A percentile compares a stretch with the other conserved stretches of the same genome.
phyloP scores from a whole-genome alignment of 305 asterid genomes.

The Rubia occidens region DNA sequence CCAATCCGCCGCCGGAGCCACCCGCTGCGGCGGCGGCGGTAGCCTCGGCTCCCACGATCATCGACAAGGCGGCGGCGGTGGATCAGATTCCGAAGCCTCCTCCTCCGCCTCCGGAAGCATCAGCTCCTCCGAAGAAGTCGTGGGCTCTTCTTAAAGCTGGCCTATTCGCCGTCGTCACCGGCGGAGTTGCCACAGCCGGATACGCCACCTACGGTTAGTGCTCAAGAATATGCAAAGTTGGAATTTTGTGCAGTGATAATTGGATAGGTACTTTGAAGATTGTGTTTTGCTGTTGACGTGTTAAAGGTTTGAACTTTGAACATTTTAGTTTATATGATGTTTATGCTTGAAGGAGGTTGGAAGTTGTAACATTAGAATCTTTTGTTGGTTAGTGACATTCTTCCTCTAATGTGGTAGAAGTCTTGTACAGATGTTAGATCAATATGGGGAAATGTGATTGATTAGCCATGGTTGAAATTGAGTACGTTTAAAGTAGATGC shows the following conservation, averaged over 20 bases:
- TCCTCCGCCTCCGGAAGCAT: slow-evolving; percentile 33
- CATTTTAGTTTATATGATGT: not conserved
- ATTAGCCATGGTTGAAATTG: not conserved
- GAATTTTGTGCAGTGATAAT: not conserved
- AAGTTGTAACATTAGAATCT: not conserved
- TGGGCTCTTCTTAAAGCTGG: slow-evolving; percentile 59
- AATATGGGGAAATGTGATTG: not conserved
- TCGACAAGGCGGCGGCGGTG: slow-evolving; percentile 22
- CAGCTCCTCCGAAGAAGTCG: slow-evolving; percentile 37
- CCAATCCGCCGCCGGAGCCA: slow-evolving; percentile 30
- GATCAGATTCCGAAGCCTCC: slow-evolving; percentile 22
- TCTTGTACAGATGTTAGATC: not conserved
- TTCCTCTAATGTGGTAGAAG: no score
- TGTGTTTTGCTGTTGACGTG: not conserved
- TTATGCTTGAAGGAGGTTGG: not conserved
- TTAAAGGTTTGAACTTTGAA: not conserved
- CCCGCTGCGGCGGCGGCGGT: slow-evolving; percentile 31
- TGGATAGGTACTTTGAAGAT: not conserved
- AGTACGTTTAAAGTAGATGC: not conserved
- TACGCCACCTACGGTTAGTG: slow-evolving; percentile 67
- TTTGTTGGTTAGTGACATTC: not conserved
- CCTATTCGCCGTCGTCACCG: slow-evolving; percentile 43
- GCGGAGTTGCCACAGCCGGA: slow-evolving; percentile 58
- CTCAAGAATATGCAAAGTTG: not conserved
- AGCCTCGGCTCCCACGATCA: slow-evolving; percentile 34